A percentile compares a stretch with the other conserved stretches of the same genome.
These are phyloP conservation scores for Apophysomyces variabilis DNA, from an alignment of 371 early-diverging fungal species.

Conservation along the genomic window DNA sequence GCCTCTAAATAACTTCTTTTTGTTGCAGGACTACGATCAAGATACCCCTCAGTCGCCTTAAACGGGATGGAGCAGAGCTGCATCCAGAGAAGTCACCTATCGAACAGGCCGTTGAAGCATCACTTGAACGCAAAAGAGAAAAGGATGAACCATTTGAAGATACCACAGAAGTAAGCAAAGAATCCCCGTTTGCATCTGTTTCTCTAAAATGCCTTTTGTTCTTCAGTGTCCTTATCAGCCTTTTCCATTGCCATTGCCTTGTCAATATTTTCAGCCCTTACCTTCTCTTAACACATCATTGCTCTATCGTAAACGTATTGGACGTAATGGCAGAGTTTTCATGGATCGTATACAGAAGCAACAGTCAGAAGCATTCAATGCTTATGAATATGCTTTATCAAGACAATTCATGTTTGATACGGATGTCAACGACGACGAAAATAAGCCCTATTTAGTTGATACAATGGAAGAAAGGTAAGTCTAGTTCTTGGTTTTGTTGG, in stretches of 20 bases:
- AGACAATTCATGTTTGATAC: slow-evolving; percentile 43
- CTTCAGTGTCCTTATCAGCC: slow-evolving; percentile 56
- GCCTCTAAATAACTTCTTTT: not conserved
- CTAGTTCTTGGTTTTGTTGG: not conserved
- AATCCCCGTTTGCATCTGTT: not conserved
- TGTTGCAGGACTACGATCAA: slow-evolving; percentile 31
- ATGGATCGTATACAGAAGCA: slow-evolving; percentile 46
- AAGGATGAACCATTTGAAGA: slow-evolving; percentile 52
- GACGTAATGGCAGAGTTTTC: slow-evolving; percentile 63
- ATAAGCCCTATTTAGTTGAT: slow-evolving; percentile 38
- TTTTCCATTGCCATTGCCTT: slow-evolving; percentile 43
- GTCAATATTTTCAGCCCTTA: slow-evolving; percentile 39
- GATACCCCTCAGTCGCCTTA: slow-evolving; percentile 30
- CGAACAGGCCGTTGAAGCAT: slow-evolving; percentile 37
- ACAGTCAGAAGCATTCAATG: not conserved
- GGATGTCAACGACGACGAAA: slow-evolving; percentile 57
- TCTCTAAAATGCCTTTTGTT: not conserved
- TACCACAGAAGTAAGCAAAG: slow-evolving; percentile 49
- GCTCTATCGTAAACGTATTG: slow-evolving; percentile 57
- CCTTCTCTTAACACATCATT: slow-evolving; percentile 27
- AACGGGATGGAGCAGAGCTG: slow-evolving; percentile 14
- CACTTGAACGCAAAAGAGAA: slow-evolving; percentile 45
- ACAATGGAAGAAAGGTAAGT: slow-evolving; percentile 43
- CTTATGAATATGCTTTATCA: not conserved
- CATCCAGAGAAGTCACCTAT: slow-evolving; percentile 23